Evolutionary conservation across 352 stramenopile genomes (phyloP).

Genomic region (Lagenidium giganteum): DNA sequence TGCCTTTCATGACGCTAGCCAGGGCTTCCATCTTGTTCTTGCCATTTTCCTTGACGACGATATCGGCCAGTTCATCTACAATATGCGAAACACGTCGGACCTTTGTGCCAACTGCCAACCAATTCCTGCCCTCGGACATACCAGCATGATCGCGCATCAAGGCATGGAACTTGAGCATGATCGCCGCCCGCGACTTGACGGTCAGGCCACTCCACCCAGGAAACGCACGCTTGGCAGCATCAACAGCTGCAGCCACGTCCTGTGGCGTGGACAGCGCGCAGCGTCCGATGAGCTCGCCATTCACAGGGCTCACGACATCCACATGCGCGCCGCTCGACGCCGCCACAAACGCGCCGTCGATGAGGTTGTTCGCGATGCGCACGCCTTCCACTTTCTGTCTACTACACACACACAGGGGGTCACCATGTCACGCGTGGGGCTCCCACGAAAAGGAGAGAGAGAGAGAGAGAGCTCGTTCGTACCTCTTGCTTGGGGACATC

Average conservation of each 20-base stretch:
- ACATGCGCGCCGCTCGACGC: constrained; percentile 35
- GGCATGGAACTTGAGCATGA: constrained; percentile 96
- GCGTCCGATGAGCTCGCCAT: constrained; percentile 61
- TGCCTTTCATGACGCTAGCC: constrained; percentile 96
- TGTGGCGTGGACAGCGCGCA: constrained; percentile 70
- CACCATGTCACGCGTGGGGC: too few relatives aligned
- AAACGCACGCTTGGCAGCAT: constrained; percentile 80
- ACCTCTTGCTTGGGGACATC: constrained; percentile 23
- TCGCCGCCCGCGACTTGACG: constrained; percentile 91
- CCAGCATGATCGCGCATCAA: constrained; percentile 87
- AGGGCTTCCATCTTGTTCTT: constrained; percentile 98
- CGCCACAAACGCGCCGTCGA: constrained; percentile 56
- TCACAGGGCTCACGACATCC: constrained; percentile 64
- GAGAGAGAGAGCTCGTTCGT: not conserved
- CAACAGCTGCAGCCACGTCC: constrained; percentile 88
- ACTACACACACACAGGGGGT: too few relatives aligned
- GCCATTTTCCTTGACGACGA: constrained; percentile 95
- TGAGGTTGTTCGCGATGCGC: constrained; percentile 60
- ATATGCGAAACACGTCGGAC: not conserved
- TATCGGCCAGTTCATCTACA: constrained; percentile 83
- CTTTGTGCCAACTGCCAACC: not conserved
- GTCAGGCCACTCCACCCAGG: constrained; percentile 87
- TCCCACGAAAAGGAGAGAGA: too few relatives aligned
- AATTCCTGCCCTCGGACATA: too few relatives aligned
- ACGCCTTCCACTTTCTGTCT: constrained; percentile 1